Conservation (phyloP, 352 stramenopile genomes). For the Globisporangium cystogenes region DNA sequence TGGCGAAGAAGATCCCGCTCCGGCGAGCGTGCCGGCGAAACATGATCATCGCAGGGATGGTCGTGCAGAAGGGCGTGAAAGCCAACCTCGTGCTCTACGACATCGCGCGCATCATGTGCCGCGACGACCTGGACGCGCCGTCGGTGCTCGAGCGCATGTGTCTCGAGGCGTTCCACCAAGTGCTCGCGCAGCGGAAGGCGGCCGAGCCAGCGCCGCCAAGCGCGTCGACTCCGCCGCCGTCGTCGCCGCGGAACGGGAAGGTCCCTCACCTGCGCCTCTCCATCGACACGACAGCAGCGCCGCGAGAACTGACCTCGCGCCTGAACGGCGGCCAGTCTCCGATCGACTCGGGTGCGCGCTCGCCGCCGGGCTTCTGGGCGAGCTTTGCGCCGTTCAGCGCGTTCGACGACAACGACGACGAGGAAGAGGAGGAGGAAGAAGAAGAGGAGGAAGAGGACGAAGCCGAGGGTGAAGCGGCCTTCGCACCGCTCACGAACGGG, state of each 20-base stretch:
- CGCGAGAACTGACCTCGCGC: slow-evolving; percentile 13
- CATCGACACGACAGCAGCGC: slow-evolving; percentile 33
- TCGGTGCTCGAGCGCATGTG: slow-evolving; percentile 64
- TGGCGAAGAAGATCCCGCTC: slow-evolving; percentile 71
- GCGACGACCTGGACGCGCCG: slow-evolving; percentile 71
- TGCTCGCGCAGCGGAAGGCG: slow-evolving; percentile 25
- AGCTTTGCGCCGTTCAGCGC: slow-evolving; percentile 65
- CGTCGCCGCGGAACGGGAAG: slow-evolving; percentile 7
- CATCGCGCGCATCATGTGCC: slow-evolving; percentile 80
- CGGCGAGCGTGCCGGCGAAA: slow-evolving; percentile 69
- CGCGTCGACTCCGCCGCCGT: not conserved
- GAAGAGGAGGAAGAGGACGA: not conserved
- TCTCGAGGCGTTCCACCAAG: slow-evolving; percentile 60
- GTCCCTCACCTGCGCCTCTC: slow-evolving; percentile 39
- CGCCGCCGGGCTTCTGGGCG: slow-evolving; percentile 73
- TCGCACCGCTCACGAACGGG: not conserved
- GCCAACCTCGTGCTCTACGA: slow-evolving; percentile 60
- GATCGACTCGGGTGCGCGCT: slow-evolving; percentile 40
- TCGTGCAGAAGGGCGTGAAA: slow-evolving; percentile 73
- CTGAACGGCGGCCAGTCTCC: slow-evolving; percentile 15
- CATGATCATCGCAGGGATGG: slow-evolving; percentile 73
- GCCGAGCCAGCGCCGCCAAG: not conserved
- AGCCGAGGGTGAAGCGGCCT: slow-evolving; percentile 2
- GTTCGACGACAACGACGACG: slow-evolving; percentile 44
- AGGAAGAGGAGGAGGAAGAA: slow-evolving; percentile 25